A percentile compares a stretch with the other conserved stretches of the same genome.
Conservation (phyloP, 2,329 filamentous ascomycete species). For the Neofusicoccum ribis region DNA sequence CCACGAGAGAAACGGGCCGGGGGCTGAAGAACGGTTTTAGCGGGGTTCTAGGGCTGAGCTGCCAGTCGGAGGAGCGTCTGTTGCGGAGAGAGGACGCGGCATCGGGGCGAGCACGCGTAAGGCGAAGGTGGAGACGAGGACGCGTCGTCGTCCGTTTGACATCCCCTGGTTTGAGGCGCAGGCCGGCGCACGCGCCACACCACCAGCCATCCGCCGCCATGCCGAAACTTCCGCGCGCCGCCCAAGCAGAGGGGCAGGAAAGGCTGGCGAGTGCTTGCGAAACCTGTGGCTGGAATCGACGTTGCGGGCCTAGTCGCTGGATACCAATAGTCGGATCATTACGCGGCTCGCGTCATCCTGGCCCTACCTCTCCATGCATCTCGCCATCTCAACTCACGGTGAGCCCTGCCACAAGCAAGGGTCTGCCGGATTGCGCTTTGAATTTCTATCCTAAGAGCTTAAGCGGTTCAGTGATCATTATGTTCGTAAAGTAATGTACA, state of each 20-base stretch:
- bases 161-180: background rate
- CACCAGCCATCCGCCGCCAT: background rate
- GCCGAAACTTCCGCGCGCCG: background rate
- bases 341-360: background rate
- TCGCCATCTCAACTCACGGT: too few relatives aligned
- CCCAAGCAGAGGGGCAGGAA: background rate
- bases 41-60: background rate
- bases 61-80: background rate
- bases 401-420: too few relatives aligned
- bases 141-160: background rate
- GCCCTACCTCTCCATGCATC: too few relatives aligned
- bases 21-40: background rate
- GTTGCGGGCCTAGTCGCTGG: background rate
- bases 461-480: background rate
- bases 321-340: background rate
- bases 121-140: background rate
- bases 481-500: background rate
- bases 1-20: background rate
- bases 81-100: background rate
- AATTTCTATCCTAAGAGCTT: background rate
- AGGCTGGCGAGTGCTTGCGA: background rate
- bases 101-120: background rate
- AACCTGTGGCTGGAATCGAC: background rate
- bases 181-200: constrained; percentile 6
- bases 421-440: background rate